Evolutionary conservation across 108 stramenopile species (phyloP).

Genomic region (Parietichytrium sp.): DNA sequence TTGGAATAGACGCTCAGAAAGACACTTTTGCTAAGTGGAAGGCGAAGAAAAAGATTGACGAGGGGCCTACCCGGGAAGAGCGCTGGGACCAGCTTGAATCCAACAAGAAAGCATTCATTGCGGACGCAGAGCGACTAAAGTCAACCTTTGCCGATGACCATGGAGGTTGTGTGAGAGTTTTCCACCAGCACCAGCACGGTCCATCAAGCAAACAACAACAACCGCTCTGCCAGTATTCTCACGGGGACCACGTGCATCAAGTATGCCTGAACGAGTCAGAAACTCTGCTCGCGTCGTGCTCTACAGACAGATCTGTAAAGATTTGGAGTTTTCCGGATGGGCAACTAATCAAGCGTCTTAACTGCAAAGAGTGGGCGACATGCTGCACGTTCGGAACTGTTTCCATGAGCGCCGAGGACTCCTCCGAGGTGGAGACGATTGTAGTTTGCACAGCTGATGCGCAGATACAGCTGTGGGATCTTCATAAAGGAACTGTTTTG

Average conservation of each 20-base stretch:
- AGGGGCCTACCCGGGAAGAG: not conserved
- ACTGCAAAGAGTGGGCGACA: slow-evolving; percentile 2
- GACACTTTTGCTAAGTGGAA: too few relatives aligned
- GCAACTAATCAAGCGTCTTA: not conserved
- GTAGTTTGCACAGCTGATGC: not conserved
- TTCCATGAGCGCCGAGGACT: not conserved
- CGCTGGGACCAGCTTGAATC: not conserved
- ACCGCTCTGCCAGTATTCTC: not conserved
- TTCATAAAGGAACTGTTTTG: not conserved
- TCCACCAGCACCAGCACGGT: slow-evolving; percentile 5
- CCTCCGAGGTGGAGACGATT: slow-evolving; percentile 9
- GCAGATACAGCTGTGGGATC: not conserved
- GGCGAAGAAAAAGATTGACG: not conserved
- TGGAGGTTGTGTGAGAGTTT: not conserved
- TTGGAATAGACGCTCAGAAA: not conserved
- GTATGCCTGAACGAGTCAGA: not conserved
- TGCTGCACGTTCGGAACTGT: not conserved
- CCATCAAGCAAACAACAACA: too few relatives aligned
- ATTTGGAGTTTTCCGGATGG: not conserved
- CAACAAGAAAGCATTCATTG: not conserved
- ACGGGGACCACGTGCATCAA: not conserved
- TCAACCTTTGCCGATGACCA: not conserved
- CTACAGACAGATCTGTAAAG: slow-evolving; percentile 1
- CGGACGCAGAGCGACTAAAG: not conserved
- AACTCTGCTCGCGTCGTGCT: not conserved